phyloP scores from a whole-genome alignment of 805 yeast genomes.

The Yarrowia sp. region DNA sequence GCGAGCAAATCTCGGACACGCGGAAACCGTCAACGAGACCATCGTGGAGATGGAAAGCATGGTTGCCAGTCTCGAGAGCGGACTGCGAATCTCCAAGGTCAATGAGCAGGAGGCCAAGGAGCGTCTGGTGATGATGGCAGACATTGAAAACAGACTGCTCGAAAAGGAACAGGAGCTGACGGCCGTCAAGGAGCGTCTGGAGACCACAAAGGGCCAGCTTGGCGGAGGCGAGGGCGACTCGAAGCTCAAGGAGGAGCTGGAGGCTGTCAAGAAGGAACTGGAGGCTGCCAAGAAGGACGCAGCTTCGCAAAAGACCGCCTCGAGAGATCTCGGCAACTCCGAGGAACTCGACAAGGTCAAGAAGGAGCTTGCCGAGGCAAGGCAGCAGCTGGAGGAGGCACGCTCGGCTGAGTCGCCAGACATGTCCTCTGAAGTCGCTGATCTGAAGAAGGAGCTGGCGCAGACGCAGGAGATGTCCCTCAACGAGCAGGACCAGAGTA shows the following conservation, averaged over 20 bases:
- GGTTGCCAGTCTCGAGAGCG: constrained; percentile 34
- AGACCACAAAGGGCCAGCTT: constrained; percentile 18
- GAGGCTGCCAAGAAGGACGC: background rate
- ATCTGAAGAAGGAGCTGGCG: constrained; percentile 17
- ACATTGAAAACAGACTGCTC: constrained; percentile 40
- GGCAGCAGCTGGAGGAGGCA: background rate
- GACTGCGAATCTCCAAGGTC: constrained; percentile 30
- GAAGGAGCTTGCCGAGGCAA: background rate
- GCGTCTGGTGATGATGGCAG: constrained; percentile 39
- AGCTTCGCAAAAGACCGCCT: background rate
- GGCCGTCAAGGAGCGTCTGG: constrained; percentile 30
- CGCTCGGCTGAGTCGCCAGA: constrained; percentile 17
- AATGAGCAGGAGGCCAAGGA: constrained; percentile 36
- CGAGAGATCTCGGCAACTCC: background rate
- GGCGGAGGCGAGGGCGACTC: background rate
- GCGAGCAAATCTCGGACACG: constrained; percentile 31
- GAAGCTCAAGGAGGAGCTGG: constrained; percentile 23
- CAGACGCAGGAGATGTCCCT: constrained; percentile 24
- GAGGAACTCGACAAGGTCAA: background rate
- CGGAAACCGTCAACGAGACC: constrained; percentile 31
- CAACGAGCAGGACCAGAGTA: constrained; percentile 31
- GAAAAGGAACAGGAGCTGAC: constrained; percentile 36
- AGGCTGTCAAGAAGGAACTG: background rate
- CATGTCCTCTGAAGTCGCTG: constrained; percentile 30
- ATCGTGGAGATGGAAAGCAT: constrained; percentile 34